Percentiles rank a stretch among this genome's conserved stretches.
Conservation (phyloP, 371 early-diverging fungal genomes). For the Lichtheimia hyalospora region DNA sequence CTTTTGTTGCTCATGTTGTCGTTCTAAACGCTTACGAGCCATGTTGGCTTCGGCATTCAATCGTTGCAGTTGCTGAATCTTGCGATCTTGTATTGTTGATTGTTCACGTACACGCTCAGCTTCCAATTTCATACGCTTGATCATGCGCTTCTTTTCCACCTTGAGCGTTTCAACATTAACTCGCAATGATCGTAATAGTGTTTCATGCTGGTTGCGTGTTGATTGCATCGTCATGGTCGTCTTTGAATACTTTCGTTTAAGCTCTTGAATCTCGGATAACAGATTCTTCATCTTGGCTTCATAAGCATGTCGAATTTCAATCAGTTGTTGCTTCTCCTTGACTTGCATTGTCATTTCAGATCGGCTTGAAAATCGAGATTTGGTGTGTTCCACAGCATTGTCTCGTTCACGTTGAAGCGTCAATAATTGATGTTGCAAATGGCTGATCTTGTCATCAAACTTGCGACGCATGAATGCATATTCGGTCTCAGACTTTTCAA, state of each 20-base stretch:
- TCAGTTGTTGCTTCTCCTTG: conserved; percentile 29
- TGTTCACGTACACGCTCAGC: conserved; percentile 67
- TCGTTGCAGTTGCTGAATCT: conserved; percentile 75
- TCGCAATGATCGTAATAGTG: conserved; percentile 48
- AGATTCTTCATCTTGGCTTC: conserved; percentile 73
- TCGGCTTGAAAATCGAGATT: conserved; percentile 16
- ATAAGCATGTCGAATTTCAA: conserved; percentile 48
- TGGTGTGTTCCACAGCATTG: conserved; percentile 41
- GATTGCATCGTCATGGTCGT: conserved; percentile 56
- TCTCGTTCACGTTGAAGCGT: conserved; percentile 72
- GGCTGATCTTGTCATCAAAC: conserved; percentile 68
- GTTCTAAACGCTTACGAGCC: conserved; percentile 66
- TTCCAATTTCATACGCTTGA: conserved; percentile 78
- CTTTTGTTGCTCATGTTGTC: conserved; percentile 62
- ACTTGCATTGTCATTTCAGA: conserved; percentile 19
- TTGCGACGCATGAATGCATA: conserved; percentile 61
- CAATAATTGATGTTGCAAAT: conserved; percentile 57
- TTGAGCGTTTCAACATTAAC: conserved; percentile 65
- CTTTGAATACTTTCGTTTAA: conserved; percentile 60
- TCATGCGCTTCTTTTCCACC: conserved; percentile 75
- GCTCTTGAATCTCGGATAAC: conserved; percentile 64
- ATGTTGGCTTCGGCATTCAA: conserved; percentile 72
- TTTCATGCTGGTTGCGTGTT: conserved; percentile 55
- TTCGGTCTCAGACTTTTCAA: conserved; percentile 61
- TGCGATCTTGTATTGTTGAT: conserved; percentile 64